phyloP scores from a whole-genome alignment of 2,329 filamentous ascomycete species.

The Delphinella strobiligena region DNA sequence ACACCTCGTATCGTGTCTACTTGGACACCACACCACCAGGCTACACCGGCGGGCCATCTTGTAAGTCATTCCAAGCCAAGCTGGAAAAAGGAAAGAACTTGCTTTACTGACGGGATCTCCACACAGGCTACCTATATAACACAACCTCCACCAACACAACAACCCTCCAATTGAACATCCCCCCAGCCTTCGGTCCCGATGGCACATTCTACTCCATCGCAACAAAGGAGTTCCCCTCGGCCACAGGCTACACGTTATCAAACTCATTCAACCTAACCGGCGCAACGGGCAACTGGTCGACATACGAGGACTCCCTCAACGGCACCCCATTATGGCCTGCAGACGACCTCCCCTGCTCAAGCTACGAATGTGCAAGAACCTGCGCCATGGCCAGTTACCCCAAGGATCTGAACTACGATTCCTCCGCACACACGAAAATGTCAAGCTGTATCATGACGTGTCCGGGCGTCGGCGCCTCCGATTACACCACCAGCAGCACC shows the following conservation, averaged over 20 bases:
- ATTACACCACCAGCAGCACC: not conserved
- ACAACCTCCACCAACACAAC: conserved; percentile 17
- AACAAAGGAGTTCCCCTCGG: conserved; percentile 14
- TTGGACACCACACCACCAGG: conserved; percentile 21
- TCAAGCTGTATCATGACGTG: conserved; percentile 17
- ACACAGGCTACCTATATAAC: conserved; percentile 22
- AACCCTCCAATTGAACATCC: conserved; percentile 19
- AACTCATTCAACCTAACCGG: conserved; percentile 18
- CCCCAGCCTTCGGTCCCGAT: conserved; percentile 19
- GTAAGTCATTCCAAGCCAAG: conserved; percentile 8
- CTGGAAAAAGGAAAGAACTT: not conserved
- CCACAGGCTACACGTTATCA: conserved; percentile 11
- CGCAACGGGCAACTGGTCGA: conserved; percentile 13
- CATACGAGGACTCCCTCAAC: conserved; percentile 17
- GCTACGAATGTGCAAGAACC: conserved; percentile 18
- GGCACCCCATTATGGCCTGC: conserved; percentile 20
- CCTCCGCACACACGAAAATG: conserved; percentile 16
- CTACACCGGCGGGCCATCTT: conserved; percentile 19
- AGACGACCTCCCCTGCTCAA: conserved; percentile 16
- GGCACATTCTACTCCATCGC: conserved; percentile 21
- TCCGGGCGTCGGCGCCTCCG: conserved; percentile 13
- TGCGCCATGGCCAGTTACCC: conserved; percentile 18
- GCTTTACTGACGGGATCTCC: not conserved
- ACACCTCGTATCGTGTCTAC: conserved; percentile 19
- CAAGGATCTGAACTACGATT: conserved; percentile 14